A percentile compares a stretch with the other conserved stretches of the same genome.
These are phyloP conservation scores for Beta macrorhiza DNA, from an alignment of 179 eudicot species.

Conservation along the genomic window DNA sequence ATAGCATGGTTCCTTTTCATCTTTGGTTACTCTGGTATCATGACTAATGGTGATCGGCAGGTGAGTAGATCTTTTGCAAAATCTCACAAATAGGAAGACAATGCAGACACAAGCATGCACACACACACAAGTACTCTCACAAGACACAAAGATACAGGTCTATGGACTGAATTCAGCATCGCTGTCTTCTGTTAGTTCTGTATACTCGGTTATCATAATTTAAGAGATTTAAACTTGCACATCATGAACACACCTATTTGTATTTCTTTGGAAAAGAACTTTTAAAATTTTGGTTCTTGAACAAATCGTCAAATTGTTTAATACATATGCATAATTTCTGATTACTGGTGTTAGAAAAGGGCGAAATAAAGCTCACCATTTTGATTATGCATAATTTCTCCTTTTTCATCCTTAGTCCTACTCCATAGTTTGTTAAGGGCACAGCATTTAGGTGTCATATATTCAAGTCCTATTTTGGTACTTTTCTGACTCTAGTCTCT, in stretches of 20 bases:
- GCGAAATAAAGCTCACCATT: neutral
- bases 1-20: conserved; percentile 72
- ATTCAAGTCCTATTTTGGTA: neutral
- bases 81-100: neutral
- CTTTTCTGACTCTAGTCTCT: neutral
- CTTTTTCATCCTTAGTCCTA: neutral
- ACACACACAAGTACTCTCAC: neutral
- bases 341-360: neutral
- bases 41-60: conserved; percentile 51
- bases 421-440: neutral
- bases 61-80: conserved; percentile 30
- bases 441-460: neutral
- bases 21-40: conserved; percentile 72
- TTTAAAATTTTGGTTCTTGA: neutral
- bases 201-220: neutral
- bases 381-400: neutral
- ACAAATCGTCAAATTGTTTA: neutral
- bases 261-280: neutral
- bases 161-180: neutral
- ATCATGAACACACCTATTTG: neutral
- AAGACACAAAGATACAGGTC: neutral
- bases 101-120: neutral
- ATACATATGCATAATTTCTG: neutral
- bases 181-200: neutral
- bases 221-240: neutral